Evolutionary conservation across 176 grass and related monocot species (phyloP), one percentile per base, ranked within the genome.

Genomic region (Cymbopogon citratus): DNA sequence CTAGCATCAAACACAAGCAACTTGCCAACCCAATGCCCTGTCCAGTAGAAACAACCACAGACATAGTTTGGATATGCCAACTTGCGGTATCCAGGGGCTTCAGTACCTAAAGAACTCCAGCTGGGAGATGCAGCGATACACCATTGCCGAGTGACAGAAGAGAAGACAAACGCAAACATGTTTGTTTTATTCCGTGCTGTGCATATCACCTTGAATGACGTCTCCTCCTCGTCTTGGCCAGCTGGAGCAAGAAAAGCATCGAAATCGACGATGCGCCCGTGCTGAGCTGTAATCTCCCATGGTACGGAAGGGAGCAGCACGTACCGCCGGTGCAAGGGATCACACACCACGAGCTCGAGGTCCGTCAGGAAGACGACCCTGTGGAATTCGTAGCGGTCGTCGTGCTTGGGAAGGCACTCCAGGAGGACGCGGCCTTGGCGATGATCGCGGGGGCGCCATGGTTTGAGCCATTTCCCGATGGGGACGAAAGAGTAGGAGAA

Each of bases 401-500:
- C 34, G 36, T n/a, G 43, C 12, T 24, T n/a, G 5, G 67, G 67
- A 2, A 39, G 38, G 40, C 61, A 21, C 28, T 43, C 8, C 14
- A 87, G 69, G 57, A 87, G 80, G 54, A 57, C 57, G 35, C 66
- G 80, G 80, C 86, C 80, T 25, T 83, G 40, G 24, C 66, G 66
- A 35, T 39, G 12, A 56, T 78, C 66, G 15, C 38, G 14, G 36
- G 45, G 59, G n/a, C 4, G 23, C n/a, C 28, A 11, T 10, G 67
- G 67, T n/a, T 38, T 41, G 36, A 23, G 66, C 66, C 67, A 70
- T 39, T 12, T 70, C 38, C 67, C 5, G 45, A 16, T 7, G 38
- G 79, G 85, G 31, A 88, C 35, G 75, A 78, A 78, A 33, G 16
- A 46, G 72, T 76, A 82, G 63, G 73, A 29, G 85, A 87, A 82